These are phyloP conservation scores for Stropharia rugosoannulata DNA, from an alignment of 768 basidiomycete species.

Conservation along the genomic window DNA sequence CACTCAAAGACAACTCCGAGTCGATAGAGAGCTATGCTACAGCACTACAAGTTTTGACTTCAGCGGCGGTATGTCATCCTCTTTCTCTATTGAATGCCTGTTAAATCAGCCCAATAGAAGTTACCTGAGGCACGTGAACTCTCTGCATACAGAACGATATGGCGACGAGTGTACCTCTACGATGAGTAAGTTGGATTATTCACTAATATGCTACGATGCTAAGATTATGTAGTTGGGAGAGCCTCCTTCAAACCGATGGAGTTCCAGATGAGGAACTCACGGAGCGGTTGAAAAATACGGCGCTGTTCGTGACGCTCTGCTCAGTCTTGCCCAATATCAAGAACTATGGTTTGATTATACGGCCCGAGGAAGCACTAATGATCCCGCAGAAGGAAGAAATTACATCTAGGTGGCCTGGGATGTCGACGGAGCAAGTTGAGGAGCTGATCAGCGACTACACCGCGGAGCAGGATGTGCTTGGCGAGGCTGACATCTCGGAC, in stretches of 20 bases:
- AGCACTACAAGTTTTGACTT: slow-evolving; percentile 65
- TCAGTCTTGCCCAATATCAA: slow-evolving; percentile 34
- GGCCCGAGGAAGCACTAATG: slow-evolving; percentile 57
- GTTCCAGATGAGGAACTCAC: slow-evolving; percentile 78
- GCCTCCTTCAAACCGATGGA: slow-evolving; percentile 70
- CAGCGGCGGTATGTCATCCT: slow-evolving; percentile 39
- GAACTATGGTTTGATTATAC: slow-evolving; percentile 49
- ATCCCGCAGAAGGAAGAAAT: slow-evolving; percentile 62
- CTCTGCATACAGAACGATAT: slow-evolving; percentile 73
- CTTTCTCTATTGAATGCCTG: not conserved
- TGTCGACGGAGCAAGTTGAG: slow-evolving; percentile 64
- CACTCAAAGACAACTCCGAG: slow-evolving; percentile 75
- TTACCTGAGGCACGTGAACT: slow-evolving; percentile 68
- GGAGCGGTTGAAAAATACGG: slow-evolving; percentile 69
- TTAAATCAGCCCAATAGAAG: slow-evolving; percentile 36
- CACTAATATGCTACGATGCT: not conserved
- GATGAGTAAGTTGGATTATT: slow-evolving; percentile 67
- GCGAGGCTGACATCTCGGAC: slow-evolving; percentile 57
- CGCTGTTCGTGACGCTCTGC: slow-evolving; percentile 67
- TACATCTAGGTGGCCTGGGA: slow-evolving; percentile 70
- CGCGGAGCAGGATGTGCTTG: slow-evolving; percentile 57
- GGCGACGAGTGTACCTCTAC: slow-evolving; percentile 86
- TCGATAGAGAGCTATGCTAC: slow-evolving; percentile 65
- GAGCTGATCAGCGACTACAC: slow-evolving; percentile 60
- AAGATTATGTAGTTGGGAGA: slow-evolving; percentile 64